Conservation (phyloP, 345 rosid genomes). For the Geranium rotundifolium region DNA sequence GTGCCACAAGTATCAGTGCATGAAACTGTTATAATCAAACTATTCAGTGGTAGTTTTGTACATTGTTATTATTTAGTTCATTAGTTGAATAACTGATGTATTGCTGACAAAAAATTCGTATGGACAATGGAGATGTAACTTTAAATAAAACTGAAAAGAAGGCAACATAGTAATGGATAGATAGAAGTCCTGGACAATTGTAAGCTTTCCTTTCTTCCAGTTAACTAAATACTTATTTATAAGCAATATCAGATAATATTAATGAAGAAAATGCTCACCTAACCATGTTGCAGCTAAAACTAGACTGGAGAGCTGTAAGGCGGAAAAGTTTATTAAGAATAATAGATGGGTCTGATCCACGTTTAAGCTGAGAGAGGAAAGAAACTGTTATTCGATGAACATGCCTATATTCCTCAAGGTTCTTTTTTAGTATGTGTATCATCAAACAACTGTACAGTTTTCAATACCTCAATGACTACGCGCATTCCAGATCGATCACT, state of each 20-base stretch:
- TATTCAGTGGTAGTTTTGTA: no score
- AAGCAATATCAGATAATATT: background rate
- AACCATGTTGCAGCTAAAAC: constrained; percentile 96
- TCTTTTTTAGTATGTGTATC: background rate
- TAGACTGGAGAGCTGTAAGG: constrained; percentile 83
- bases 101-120: no score
- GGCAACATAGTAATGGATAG: no score
- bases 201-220: background rate
- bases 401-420: background rate
- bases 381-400: background rate
- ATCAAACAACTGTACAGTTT: background rate
- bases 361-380: constrained; percentile 50
- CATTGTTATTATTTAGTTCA: no score
- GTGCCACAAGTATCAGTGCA: no score
- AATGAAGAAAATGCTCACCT: constrained; percentile 42
- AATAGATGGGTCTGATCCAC: constrained; percentile 74
- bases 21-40: no score
- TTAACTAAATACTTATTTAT: background rate
- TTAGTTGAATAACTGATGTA: no score
- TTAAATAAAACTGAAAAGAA: no score
- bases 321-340: constrained; percentile 79
- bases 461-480: constrained; percentile 81
- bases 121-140: no score
- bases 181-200: no score
- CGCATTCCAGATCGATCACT: constrained; percentile 97